phyloP scores from a whole-genome alignment of 2,329 filamentous ascomycete genomes.

The Davidsoniella virescens region DNA sequence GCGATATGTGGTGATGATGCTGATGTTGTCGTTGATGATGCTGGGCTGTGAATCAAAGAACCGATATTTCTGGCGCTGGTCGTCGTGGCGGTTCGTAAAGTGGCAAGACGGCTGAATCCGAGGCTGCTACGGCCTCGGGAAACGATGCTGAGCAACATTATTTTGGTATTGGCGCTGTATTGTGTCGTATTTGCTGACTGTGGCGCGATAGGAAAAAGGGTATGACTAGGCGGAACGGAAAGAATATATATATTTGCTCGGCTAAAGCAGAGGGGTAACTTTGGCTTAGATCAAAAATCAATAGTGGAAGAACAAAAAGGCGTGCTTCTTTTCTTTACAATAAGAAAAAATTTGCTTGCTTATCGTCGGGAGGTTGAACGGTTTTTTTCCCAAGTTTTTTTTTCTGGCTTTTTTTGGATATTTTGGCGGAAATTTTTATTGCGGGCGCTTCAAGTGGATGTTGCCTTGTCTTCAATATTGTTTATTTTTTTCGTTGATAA shows the following conservation, averaged over 20 bases:
- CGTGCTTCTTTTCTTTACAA: too few relatives aligned
- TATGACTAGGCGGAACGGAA: not conserved
- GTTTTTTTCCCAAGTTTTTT: too few relatives aligned
- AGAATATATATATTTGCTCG: not conserved
- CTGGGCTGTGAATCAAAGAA: constrained; percentile 16
- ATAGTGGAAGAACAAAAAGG: not conserved
- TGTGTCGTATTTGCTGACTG: not conserved
- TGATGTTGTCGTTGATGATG: not conserved
- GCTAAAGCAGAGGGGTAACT: not conserved
- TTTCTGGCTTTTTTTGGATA: too few relatives aligned
- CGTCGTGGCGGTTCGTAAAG: too few relatives aligned
- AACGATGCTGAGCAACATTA: constrained; percentile 10
- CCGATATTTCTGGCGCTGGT: too few relatives aligned
- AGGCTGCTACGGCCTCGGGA: constrained; percentile 8
- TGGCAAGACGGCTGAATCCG: constrained; percentile 19
- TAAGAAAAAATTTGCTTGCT: too few relatives aligned
- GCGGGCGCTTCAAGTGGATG: too few relatives aligned
- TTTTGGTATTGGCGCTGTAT: not conserved
- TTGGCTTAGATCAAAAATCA: not conserved
- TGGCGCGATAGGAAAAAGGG: not conserved
- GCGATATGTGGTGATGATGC: constrained; percentile 21
- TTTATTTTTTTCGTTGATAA: too few relatives aligned
- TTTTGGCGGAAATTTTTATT: too few relatives aligned
- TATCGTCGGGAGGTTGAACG: too few relatives aligned
- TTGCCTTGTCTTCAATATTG: too few relatives aligned